Percentiles rank a stretch among this genome's conserved stretches.
These are phyloP conservation scores for Aspergillus sp. DNA, from an alignment of 2,329 filamentous ascomycete genomes.

Conservation along the genomic window DNA sequence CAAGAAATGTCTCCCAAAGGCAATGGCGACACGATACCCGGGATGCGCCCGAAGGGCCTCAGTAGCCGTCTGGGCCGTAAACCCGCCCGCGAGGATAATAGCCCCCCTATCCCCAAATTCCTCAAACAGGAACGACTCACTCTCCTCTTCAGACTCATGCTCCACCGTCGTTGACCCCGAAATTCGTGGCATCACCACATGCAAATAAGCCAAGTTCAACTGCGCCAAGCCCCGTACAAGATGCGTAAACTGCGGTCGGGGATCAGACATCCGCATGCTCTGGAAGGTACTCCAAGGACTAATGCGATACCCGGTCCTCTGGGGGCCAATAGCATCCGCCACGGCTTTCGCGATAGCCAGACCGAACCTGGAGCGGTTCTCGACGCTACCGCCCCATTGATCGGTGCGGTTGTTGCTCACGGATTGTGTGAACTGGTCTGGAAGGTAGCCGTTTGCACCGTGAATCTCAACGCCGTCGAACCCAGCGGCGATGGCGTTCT, in stretches of 20 bases:
- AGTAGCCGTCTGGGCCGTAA: constrained; percentile 8
- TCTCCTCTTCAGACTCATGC: constrained; percentile 10
- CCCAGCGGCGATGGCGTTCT: constrained; percentile 54
- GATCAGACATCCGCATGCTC: constrained; percentile 59
- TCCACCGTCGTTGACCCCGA: constrained; percentile 7
- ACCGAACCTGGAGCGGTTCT: constrained; percentile 54
- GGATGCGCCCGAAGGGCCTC: constrained; percentile 13
- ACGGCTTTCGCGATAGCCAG: constrained; percentile 51
- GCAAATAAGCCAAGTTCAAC: constrained; percentile 14
- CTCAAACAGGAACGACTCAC: constrained; percentile 12
- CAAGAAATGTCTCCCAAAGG: constrained; percentile 44
- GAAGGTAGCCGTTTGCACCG: constrained; percentile 49
- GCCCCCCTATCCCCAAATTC: constrained; percentile 7
- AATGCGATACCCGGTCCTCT: constrained; percentile 45
- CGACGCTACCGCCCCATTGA: constrained; percentile 50
- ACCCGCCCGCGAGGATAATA: constrained; percentile 16
- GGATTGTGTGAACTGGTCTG: constrained; percentile 51
- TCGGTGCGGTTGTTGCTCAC: constrained; percentile 50
- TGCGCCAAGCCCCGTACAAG: background rate
- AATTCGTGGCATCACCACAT: constrained; percentile 8
- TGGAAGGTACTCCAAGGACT: constrained; percentile 38
- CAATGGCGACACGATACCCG: constrained; percentile 25
- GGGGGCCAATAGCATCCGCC: constrained; percentile 42
- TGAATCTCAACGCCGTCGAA: constrained; percentile 54
- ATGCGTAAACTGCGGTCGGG: constrained; percentile 60